Evolutionary conservation across 2,329 filamentous ascomycete species (phyloP).

Genomic region (Calonectria ilicicola): DNA sequence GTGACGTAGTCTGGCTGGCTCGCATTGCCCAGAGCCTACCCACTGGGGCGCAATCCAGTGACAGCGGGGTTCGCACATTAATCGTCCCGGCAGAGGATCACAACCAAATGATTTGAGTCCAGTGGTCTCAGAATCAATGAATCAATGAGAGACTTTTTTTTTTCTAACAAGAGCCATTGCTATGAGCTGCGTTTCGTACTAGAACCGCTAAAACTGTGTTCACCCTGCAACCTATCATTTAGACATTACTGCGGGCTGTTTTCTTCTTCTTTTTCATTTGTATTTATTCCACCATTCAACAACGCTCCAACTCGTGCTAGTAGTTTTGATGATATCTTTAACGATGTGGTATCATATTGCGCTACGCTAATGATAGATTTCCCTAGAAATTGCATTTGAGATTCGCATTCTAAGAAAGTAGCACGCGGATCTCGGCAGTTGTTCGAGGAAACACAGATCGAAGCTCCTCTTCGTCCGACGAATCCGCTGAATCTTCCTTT

Average conservation of each 20-base stretch:
- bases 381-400: background rate
- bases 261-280: too few species aligned
- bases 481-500: constrained; percentile 47
- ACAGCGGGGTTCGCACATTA: constrained; percentile 14
- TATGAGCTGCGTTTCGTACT: background rate
- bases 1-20: constrained; percentile 42
- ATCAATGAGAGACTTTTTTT: background rate
- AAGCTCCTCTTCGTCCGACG: constrained; percentile 42
- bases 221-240: background rate
- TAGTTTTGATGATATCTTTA: background rate
- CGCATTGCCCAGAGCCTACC: constrained; percentile 32
- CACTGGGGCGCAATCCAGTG: constrained; percentile 6
- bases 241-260: too few species aligned
- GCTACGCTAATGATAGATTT: too few species aligned
- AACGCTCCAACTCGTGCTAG: background rate
- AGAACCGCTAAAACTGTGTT: too few species aligned
- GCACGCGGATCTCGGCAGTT: constrained; percentile 69
- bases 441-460: constrained; percentile 67
- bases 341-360: background rate
- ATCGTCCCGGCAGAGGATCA: background rate
- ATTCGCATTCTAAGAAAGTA: constrained; percentile 59
- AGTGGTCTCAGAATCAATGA: background rate
- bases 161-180: background rate
- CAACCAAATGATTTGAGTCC: background rate
- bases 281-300: background rate